These are phyloP conservation scores for Oligophagozyma castellii DNA, from an alignment of 1,139 yeast genomes.

Conservation along the genomic window DNA sequence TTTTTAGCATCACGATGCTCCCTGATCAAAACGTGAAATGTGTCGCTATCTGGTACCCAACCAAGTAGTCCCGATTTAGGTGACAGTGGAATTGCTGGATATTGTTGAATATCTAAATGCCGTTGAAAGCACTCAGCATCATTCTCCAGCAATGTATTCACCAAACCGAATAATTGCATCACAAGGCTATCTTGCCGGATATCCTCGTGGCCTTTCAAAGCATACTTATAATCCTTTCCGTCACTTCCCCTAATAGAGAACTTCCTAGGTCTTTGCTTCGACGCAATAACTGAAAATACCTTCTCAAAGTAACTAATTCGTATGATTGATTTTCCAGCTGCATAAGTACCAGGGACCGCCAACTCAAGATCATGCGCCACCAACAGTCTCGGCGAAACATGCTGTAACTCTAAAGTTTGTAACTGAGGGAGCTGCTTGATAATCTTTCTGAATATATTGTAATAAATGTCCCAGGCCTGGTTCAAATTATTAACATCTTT, in stretches of 20 bases:
- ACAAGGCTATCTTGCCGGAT: conserved; percentile 94
- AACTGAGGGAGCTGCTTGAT: conserved; percentile 81
- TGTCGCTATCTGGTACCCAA: conserved; percentile 96
- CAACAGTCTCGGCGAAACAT: conserved; percentile 81
- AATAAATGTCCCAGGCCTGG: conserved; percentile 97
- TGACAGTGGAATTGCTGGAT: conserved; percentile 86
- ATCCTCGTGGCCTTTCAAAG: conserved; percentile 93
- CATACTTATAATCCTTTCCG: conserved; percentile 75
- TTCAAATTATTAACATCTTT: conserved; percentile 80
- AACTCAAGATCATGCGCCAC: conserved; percentile 69
- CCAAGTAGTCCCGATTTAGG: conserved; percentile 93
- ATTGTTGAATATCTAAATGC: conserved; percentile 84
- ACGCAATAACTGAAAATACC: conserved; percentile 71
- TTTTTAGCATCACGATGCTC: conserved; percentile 90
- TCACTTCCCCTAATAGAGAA: conserved; percentile 72
- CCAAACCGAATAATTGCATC: conserved; percentile 94
- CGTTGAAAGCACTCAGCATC: conserved; percentile 96
- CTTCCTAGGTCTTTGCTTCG: conserved; percentile 92
- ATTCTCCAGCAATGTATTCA: conserved; percentile 73
- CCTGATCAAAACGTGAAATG: conserved; percentile 84
- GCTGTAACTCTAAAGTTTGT: conserved; percentile 77
- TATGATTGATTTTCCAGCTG: conserved; percentile 69
- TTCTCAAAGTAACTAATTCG: conserved; percentile 70
- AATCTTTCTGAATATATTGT: conserved; percentile 83
- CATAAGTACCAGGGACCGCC: conserved; percentile 91